Percentiles rank a stretch among this genome's conserved stretches.
Evolutionary conservation across 805 yeast genomes (phyloP).

Genomic region (Metschnikowia gelsemii): DNA sequence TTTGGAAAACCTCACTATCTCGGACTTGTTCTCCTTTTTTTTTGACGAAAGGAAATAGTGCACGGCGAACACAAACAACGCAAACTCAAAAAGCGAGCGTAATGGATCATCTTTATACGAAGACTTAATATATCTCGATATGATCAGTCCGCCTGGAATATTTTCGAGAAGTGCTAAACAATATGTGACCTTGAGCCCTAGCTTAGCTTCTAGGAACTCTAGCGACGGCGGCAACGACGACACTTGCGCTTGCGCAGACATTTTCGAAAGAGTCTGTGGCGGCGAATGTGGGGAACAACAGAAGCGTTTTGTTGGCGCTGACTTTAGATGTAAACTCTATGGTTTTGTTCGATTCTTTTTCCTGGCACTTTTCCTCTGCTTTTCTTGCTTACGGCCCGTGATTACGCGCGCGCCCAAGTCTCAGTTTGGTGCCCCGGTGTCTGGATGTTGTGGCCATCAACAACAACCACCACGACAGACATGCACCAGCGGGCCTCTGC

Average conservation of each 20-base stretch:
- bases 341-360: background rate
- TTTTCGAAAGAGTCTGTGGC: background rate
- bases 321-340: background rate
- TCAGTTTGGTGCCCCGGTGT: constrained; percentile 6
- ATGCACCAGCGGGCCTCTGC: too few species aligned
- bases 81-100: constrained; percentile 77
- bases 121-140: constrained; percentile 71
- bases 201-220: constrained; percentile 34
- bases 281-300: background rate
- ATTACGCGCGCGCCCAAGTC: constrained; percentile 6
- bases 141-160: constrained; percentile 57
- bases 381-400: constrained; percentile 7
- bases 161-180: constrained; percentile 37
- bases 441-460: constrained; percentile 5
- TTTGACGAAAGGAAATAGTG: constrained; percentile 78
- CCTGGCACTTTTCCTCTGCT: constrained; percentile 3
- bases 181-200: constrained; percentile 34
- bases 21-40: constrained; percentile 72
- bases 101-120: constrained; percentile 94
- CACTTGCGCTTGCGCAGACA: constrained; percentile 6
- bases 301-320: background rate
- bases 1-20: constrained; percentile 57
- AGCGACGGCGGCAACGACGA: constrained; percentile 35
- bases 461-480: too few species aligned
- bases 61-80: constrained; percentile 76